Base-by-base conservation (phyloP, 345 rosid genomes). In the Alliaria petiolata region DNA sequence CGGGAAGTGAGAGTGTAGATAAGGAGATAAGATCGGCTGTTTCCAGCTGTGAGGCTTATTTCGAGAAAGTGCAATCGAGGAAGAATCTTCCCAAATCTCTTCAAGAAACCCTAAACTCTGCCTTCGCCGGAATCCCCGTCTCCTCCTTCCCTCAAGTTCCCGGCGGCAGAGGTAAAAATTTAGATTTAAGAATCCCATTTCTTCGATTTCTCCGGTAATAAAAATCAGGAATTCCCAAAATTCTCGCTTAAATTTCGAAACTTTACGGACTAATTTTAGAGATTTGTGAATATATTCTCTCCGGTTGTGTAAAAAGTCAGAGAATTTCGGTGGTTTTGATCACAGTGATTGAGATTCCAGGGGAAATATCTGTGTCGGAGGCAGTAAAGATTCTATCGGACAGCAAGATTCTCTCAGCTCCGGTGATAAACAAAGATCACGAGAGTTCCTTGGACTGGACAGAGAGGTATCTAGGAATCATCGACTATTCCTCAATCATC, bases 121-220 rank as follows among this genome's bases (percentile, higher is more conserved):
- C 98, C 6, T 90, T 90, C 78, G 82, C 81, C 5, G 80, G 80
- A 31, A 83, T 93, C 44, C 98, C 92, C 0, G 92, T 84, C 30
- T 87, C 92, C 28, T 85, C 93, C 30, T 93, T 90, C 81, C 98
- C 93, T 9, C 84, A 71, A 75, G 93, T 89, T 26, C 85, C 93
- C 26, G 82, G 86, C 10, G 98, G 92, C 68, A 83, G 80, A 90
- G 98, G 95, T 89, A 58, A 22, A 16, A 5, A n/a, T n/a, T 0
- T 0, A 6, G 7, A 3, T n/a, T n/a, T 3, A 20, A 45, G n/a
- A n/a, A 28, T 67, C 56, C 36, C 42, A 7, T 45, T 34, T 55
- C 42, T 50, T 16, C 28, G 10, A 44, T 46, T 33, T 46, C 42
- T 15, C 16, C 19, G 35, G 12, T 31, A 35, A 22, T 35, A 36